Base-by-base conservation (phyloP, 106 monocot species). In the Amphibolis antarctica region DNA sequence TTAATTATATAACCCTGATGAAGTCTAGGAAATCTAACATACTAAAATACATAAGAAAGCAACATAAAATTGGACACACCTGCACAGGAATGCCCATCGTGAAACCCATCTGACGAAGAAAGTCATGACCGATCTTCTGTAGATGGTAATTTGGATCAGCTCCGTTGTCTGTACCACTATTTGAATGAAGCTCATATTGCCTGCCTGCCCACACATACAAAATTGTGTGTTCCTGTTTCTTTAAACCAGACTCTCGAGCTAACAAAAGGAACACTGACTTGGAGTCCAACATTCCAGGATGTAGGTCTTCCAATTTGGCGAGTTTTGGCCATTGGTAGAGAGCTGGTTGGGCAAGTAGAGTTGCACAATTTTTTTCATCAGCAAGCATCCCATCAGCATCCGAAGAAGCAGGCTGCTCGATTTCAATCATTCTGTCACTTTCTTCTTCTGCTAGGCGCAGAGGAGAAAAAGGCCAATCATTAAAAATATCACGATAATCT, bases 131-230 rank as follows among this genome's bases (percentile, higher is more conserved):
- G 29, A 77, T 61, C 64, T 62, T 70, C 5, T 66, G 53, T 43
- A 60, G 53, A 27, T 60, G 28, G 29, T 24, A 12, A 9, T 43
- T 19, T 26, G 18, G 43, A 60, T 72, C 47, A 18, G 13, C 60
- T 45, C 55, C 69, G 36, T 55, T 61, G 24, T 54, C 21, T 50
- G 36, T 18, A 2, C 44, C 46, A 49, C 23, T 65, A 28, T 10
- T 45, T n/a, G 46, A 26, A 51, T 46, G 19, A 31, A 48, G 14
- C 24, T 46, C 1, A 27, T 62, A 71, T 12, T 78, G 28, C 20
- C 70, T 56, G 45, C 88, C 88, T 47, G 77, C 13, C 84, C 85
- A 88, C 6, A 86, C 44, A 60, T 80, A 88, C 42, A 84, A 69
- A 51, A 63, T 44, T 28, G 56, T 78, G 30, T 19, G 12, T 30